Evolutionary conservation across 768 basidiomycete genomes (phyloP).

Genomic region (Daedalea quercina): DNA sequence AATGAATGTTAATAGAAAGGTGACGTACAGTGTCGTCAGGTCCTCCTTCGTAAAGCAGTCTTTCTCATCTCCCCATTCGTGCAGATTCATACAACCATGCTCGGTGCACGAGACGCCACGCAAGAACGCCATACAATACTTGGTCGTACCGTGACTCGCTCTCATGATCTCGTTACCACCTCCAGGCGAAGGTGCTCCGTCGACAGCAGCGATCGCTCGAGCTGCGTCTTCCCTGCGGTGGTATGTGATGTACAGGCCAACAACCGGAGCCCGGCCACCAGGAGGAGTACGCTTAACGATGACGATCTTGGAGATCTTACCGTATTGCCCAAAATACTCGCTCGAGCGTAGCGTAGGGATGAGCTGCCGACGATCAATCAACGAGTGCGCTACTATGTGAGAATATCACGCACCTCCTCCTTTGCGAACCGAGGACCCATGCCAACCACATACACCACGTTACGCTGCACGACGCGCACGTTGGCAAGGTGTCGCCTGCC

Average conservation of each 20-base stretch:
- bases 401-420: constrained; percentile 69
- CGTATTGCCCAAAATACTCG: constrained; percentile 98
- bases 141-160: constrained; percentile 93
- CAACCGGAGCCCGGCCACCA: constrained; percentile 62
- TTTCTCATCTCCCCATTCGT: constrained; percentile 98
- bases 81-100: constrained; percentile 87
- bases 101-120: constrained; percentile 80
- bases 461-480: constrained; percentile 94
- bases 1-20: not conserved
- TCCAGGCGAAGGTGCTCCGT: constrained; percentile 86
- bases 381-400: constrained; percentile 2
- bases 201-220: constrained; percentile 86
- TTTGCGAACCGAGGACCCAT: constrained; percentile 92
- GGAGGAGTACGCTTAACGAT: constrained; percentile 84
- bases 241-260: constrained; percentile 97
- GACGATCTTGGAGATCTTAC: constrained; percentile 93
- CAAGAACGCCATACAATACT: constrained; percentile 96
- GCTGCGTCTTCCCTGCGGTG: constrained; percentile 92
- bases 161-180: constrained; percentile 86
- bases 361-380: constrained; percentile 34
- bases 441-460: constrained; percentile 93
- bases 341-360: constrained; percentile 89
- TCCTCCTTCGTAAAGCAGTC: constrained; percentile 98
- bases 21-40: constrained; percentile 76
- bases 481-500: constrained; percentile 85